phyloP scores from a whole-genome alignment of 1,139 yeast species.

The Saccharomyces hybrid region DNA sequence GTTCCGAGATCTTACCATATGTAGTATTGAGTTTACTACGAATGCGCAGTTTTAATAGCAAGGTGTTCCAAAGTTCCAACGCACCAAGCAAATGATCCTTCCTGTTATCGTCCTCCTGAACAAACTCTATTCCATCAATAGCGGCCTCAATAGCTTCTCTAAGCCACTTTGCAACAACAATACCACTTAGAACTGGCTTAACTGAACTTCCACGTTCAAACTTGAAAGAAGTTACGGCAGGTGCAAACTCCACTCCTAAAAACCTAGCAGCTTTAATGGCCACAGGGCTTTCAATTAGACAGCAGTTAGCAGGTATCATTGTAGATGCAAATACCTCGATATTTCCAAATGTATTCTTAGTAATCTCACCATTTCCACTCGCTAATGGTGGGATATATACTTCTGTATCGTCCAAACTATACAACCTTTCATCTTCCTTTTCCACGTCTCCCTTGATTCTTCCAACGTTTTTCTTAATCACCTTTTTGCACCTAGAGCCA shows the following conservation, averaged over 20 bases:
- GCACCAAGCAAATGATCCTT: constrained; percentile 46
- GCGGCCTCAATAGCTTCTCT: constrained; percentile 60
- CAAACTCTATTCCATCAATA: constrained; percentile 47
- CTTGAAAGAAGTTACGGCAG: constrained; percentile 82
- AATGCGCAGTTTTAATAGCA: constrained; percentile 66
- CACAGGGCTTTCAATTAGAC: constrained; percentile 47
- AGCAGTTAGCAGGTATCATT: constrained; percentile 82
- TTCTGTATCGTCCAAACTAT: constrained; percentile 73
- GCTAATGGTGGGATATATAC: constrained; percentile 50
- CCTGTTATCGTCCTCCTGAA: constrained; percentile 41
- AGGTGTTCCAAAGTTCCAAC: constrained; percentile 62
- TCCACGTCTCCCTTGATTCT: constrained; percentile 33
- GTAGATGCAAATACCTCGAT: constrained; percentile 67
- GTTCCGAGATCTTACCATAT: constrained; percentile 45
- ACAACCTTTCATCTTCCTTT: constrained; percentile 51
- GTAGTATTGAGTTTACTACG: constrained; percentile 52
- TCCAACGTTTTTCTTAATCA: constrained; percentile 28
- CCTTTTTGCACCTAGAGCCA: constrained; percentile 61
- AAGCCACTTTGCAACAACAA: constrained; percentile 59
- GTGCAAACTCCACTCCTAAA: constrained; percentile 71
- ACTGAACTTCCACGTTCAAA: constrained; percentile 45
- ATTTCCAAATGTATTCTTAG: constrained; percentile 74
- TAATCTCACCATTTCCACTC: constrained; percentile 52
- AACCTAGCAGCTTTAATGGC: constrained; percentile 65
- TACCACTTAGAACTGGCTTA: constrained; percentile 67